Evolutionary conservation across 108 stramenopile species (phyloP), one percentile per base, ranked within the genome.

Genomic region (Fistulifera pelliculosa): DNA sequence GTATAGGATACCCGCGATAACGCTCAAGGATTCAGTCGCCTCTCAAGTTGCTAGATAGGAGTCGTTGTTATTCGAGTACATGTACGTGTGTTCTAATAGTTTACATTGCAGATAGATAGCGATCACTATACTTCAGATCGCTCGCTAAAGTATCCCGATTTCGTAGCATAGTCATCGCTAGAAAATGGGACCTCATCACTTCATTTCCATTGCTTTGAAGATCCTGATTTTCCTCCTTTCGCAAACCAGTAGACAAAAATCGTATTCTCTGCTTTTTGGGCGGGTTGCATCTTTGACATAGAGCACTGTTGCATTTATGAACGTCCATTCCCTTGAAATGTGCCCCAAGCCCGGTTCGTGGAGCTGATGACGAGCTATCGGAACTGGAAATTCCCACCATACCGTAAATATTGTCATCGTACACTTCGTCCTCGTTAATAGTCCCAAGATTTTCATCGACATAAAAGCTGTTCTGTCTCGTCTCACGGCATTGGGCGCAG

Each of bases 281-380:
- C 44, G 44, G 44, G 11, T 26, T 39, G 44, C 70, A 71, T 23
- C 64, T 61, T 18, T 22, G 53, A 27, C 76, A 77, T 26, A 59
- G 58, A 11, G 71, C 48, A 54, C 68, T 69, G 14, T 48, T 63
- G 27, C 76, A 77, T 14, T 62, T 35, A 35, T 77, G 76, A 1
- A 77, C 76, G 45, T 77, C 67, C 12, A 69, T 68, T 8, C 41
- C 54, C 10, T 64, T 65, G 21, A 59, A 63, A 47, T 66, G 60
- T 15, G 31, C 19, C 0, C 66, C 64, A 11, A 77, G 54, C 22
- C 54, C 44, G 19, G 17, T 45, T 45, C 8, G 31, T 35, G 31
- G 31, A 8, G 3, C 31, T 35, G 31, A 35, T 35, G 31, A n/a
- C n/a, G n/a, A 35, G 8, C 31, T 39, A 40, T 52, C 52, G 22